These are phyloP conservation scores for Arthrinium phaeospermum DNA, from an alignment of 2,329 filamentous ascomycete genomes.

Conservation along the genomic window DNA sequence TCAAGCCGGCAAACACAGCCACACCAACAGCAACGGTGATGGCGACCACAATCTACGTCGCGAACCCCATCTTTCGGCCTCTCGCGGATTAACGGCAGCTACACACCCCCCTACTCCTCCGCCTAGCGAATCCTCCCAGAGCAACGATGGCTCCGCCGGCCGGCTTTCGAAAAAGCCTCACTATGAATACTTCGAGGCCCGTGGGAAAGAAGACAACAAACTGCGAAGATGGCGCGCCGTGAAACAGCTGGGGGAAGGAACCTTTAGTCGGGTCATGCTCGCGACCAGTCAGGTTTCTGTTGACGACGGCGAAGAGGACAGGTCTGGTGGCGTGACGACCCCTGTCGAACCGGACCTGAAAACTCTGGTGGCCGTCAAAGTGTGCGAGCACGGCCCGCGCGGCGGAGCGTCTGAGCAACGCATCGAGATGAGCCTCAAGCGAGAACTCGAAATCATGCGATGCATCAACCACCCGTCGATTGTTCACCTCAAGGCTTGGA, in stretches of 20 bases:
- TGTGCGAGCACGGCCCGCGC: constrained; percentile 92
- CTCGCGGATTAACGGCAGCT: constrained; percentile 73
- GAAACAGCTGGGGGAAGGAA: constrained; percentile 85
- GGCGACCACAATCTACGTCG: constrained; percentile 64
- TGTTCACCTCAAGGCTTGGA: constrained; percentile 91
- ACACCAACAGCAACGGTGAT: constrained; percentile 43
- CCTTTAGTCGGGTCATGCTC: constrained; percentile 92
- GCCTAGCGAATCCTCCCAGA: constrained; percentile 72
- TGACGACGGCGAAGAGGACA: constrained; percentile 50
- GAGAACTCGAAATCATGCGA: constrained; percentile 93
- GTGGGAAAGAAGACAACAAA: constrained; percentile 70
- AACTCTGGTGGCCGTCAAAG: constrained; percentile 90
- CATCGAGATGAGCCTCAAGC: constrained; percentile 90
- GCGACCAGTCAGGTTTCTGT: constrained; percentile 77
- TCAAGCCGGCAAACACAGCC: constrained; percentile 45
- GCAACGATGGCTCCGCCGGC: constrained; percentile 49
- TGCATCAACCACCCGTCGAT: constrained; percentile 87
- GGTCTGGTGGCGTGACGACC: constrained; percentile 41
- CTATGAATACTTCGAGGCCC: constrained; percentile 73
- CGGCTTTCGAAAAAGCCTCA: constrained; percentile 47
- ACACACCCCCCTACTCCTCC: constrained; percentile 79
- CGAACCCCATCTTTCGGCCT: constrained; percentile 80
- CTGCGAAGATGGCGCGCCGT: constrained; percentile 79
- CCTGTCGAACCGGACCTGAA: constrained; percentile 63
- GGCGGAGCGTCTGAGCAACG: constrained; percentile 93